Base-by-base conservation (phyloP, 805 yeast genomes). In the Nakazawaea ishiwadae region DNA sequence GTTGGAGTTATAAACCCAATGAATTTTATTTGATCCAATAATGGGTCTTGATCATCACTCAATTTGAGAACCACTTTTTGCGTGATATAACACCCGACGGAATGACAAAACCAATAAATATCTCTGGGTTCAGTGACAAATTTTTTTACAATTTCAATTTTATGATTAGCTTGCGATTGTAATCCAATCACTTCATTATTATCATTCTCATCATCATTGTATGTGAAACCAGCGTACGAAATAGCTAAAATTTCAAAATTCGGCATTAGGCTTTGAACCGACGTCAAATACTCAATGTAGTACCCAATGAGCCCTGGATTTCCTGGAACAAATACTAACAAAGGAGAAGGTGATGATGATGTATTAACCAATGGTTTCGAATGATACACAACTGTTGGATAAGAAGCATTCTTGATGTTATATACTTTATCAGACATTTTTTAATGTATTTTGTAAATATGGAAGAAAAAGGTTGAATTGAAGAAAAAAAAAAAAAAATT, bases 301-400 rank as follows among this genome's bases (percentile, higher is more conserved):
- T 73, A 84, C 46, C 78, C 79, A 31, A 79, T 68, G 20, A 84
- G 58, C 0, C 91, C 93, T 0, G 93, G 93, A 49, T 84, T 84
- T 0, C 93, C 93, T 0, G 93, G 91, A 5, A 84, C 67, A 48
- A 83, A 68, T 4, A 78, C 68, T 34, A 83, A 55, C 23, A 84
- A 49, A 9, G 68, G 72, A 23, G 26, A 23, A 23, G 7, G 7
- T 7, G 26, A 7, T 8, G 26, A 10, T 42, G 42, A 27, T 24
- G 43, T 14, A 5, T 18, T n/a, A 4, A 17, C 35, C 55, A 48
- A 17, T 29, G 39, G 19, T 46, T 51, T 24, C 17, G 37, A 15
- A 34, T 55, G 56, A 39, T 58, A 63, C 21, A 62, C 54, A 17
- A 58, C 51, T 1, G 68, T 65, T 8, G 63, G 65, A 35, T 50